Evolutionary conservation across 148 eudicot species (phyloP).

Genomic region (Dysphania ambrosioides): DNA sequence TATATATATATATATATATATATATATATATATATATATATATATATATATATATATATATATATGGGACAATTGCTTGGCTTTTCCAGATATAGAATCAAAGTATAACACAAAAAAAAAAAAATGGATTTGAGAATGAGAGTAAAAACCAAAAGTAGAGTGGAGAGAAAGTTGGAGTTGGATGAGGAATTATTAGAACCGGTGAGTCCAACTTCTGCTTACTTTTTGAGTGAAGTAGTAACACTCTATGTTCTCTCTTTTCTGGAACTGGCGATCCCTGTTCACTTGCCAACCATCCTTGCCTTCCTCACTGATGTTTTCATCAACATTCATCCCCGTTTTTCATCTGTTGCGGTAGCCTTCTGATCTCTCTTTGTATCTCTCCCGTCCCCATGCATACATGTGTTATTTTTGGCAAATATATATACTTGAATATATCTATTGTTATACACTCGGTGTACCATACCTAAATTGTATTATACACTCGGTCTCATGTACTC

Average conservation of each 20-base stretch:
- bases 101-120: neutral
- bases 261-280: neutral
- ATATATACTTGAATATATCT: no score
- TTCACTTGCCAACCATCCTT: neutral
- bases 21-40: no score
- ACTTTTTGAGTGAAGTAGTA: neutral
- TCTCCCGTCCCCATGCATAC: no score
- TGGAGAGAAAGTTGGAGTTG: neutral
- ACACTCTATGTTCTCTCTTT: neutral
- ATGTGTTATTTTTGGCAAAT: no score
- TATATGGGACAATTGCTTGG: neutral
- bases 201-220: neutral
- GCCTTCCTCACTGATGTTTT: neutral
- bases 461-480: no score
- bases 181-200: neutral
- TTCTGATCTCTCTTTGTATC: neutral
- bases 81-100: no score
- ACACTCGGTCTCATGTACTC: no score
- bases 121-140: neutral
- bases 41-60: no score
- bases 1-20: no score
- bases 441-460: no score
- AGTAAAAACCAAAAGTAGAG: neutral
- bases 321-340: neutral
- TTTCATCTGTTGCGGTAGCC: neutral